phyloP scores from a whole-genome alignment of 306 rosid genomes.

The Ziziphus jujuba region DNA sequence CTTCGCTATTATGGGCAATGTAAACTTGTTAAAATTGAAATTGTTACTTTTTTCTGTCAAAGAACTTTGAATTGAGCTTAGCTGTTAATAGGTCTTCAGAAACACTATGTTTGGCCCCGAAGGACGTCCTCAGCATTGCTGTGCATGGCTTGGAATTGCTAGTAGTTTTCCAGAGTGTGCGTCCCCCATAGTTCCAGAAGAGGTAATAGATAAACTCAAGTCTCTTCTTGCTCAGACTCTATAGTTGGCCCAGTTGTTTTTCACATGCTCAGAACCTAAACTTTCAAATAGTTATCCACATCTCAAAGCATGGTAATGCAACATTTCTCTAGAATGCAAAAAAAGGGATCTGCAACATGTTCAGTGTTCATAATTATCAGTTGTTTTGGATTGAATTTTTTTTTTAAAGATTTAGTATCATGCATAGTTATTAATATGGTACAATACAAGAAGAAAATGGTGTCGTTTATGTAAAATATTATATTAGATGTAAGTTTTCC shows the following conservation, averaged over 20 bases:
- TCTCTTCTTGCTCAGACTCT: conserved; percentile 11
- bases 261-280: conserved; percentile 15
- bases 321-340: not conserved
- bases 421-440: too few species aligned
- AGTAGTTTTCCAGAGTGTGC: conserved; percentile 99
- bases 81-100: conserved; percentile 74
- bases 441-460: too few species aligned
- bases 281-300: not conserved
- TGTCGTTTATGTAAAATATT: too few species aligned
- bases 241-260: not conserved
- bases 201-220: conserved; percentile 47
- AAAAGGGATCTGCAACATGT: not conserved
- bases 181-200: conserved; percentile 88
- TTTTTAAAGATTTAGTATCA: too few species aligned
- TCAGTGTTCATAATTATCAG: not conserved
- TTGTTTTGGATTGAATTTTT: not conserved
- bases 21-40: not conserved
- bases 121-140: conserved; percentile 99
- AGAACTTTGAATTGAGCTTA: conserved; percentile 20
- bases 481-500: too few species aligned
- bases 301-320: not conserved
- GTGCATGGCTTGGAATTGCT: conserved; percentile 99
- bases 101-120: conserved; percentile 99
- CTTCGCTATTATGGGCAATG: not conserved
- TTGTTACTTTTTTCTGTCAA: conserved; percentile 27